Conservation (phyloP, 495 filamentous ascomycete genomes). For the Haplographium delicatum region DNA sequence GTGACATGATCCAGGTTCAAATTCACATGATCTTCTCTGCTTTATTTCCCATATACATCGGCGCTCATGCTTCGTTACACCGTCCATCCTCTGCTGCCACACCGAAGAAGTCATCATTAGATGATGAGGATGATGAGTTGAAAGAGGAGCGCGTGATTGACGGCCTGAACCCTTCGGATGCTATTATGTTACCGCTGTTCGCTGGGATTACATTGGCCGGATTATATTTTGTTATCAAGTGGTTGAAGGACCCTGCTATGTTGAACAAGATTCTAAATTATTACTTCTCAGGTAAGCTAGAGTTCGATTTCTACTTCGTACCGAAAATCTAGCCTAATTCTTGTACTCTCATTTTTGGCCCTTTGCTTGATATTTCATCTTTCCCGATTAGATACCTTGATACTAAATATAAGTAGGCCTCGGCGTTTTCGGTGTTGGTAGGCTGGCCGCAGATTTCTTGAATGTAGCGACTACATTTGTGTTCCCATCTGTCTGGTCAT, state of each 20-base stretch:
- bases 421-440: constrained; percentile 67
- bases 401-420: too few relatives aligned
- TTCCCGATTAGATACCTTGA: too few relatives aligned
- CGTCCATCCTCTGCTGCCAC: constrained; percentile 75
- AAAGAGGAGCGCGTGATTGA: constrained; percentile 63
- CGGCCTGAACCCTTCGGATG: constrained; percentile 73
- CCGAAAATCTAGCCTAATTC: too few relatives aligned
- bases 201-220: constrained; percentile 68
- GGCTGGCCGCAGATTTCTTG: constrained; percentile 62
- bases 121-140: constrained; percentile 46
- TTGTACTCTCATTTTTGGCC: too few relatives aligned
- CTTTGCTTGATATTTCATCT: too few relatives aligned
- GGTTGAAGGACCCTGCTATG: constrained; percentile 72
- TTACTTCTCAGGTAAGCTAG: constrained; percentile 73
- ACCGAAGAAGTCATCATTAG: constrained; percentile 40
- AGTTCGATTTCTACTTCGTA: too few relatives aligned
- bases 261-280: constrained; percentile 79
- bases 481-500: constrained; percentile 62
- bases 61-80: constrained; percentile 63
- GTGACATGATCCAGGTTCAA: constrained; percentile 51
- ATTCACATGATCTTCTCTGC: constrained; percentile 62
- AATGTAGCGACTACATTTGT: constrained; percentile 59
- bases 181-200: constrained; percentile 78
- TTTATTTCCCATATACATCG: constrained; percentile 67
- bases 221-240: constrained; percentile 87